Evolutionary conservation across 1,284 basidiomycete species (phyloP), one percentile per base, ranked within the genome.

Genomic region (Ustilago cynodontis): DNA sequence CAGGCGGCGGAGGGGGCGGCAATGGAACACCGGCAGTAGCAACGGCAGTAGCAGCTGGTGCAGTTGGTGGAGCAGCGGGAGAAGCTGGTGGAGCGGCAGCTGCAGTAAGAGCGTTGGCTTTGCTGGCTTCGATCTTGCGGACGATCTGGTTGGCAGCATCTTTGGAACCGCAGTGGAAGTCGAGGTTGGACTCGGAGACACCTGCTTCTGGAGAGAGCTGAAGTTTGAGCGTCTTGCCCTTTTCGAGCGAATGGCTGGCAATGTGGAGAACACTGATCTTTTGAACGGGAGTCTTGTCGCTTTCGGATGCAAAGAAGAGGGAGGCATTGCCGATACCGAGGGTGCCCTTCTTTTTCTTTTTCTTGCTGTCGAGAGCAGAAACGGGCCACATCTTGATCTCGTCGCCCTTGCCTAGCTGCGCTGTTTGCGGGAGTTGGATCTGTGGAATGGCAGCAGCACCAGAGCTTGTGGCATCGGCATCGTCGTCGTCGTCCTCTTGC

Each of bases 371-470:
- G 24, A 85, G 54, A 11, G 78, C 80, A 18, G 82, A 80, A 16
- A 85, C 84, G 49, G 81, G 67, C 84, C 84, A 86, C 84, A 86
- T 86, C 45, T 82, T 79, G 71, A 85, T 86, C 41, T 81, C 82
- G 56, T 86, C 84, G 35, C 71, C 67, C 65, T 81, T 84, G 67
- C 76, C 75, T 26, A 65, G 51, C 11, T 68, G 41, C 6, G 74
- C 64, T 3, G 68, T 72, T 16, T 78, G 52, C 11, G 77, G 72
- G 22, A 77, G 59, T 22, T 71, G 74, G 31, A 78, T 77, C 54
- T 71, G 71, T 13, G 83, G 67, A 13, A 78, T 73, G 24, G 79
- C 77, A 2, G 79, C 77, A 2, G 77, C 66, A 39, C 54, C 58
- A 5, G 58, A 22, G 16, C 68, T 62, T 28, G 67, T 59, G 22